Percentiles rank a stretch among this genome's conserved stretches.
Evolutionary conservation across 2,329 filamentous ascomycete genomes (phyloP).

Genomic region (Sordariomycetes sp.): DNA sequence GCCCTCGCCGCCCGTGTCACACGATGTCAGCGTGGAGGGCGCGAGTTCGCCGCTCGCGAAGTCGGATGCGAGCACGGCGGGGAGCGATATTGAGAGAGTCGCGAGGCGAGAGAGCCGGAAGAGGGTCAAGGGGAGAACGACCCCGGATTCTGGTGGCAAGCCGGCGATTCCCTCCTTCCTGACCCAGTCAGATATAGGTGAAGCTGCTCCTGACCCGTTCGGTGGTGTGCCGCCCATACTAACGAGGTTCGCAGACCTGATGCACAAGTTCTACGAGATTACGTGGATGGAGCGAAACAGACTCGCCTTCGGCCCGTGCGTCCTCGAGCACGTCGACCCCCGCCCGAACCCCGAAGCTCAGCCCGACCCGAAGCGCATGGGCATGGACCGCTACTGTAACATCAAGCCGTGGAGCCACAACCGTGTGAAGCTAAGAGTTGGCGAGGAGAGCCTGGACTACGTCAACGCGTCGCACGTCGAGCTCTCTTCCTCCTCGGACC

Average conservation of each 20-base stretch:
- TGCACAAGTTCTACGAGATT: slow-evolving; percentile 40
- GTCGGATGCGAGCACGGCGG: neutral
- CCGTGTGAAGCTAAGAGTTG: slow-evolving; percentile 69
- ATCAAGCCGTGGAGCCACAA: slow-evolving; percentile 86
- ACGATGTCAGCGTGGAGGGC: neutral
- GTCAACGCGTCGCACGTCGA: slow-evolving; percentile 71
- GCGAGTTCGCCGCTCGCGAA: neutral
- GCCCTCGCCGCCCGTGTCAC: neutral
- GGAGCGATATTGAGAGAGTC: neutral
- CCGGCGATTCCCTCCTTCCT: slow-evolving; percentile 27
- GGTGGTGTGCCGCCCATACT: neutral
- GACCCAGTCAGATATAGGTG: slow-evolving; percentile 23
- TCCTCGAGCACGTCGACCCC: slow-evolving; percentile 5
- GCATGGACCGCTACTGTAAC: slow-evolving; percentile 75
- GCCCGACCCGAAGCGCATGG: slow-evolving; percentile 1
- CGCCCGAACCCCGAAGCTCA: neutral
- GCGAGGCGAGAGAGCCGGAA: neutral
- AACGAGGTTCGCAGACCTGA: slow-evolving; percentile 27
- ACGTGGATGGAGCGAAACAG: slow-evolving; percentile 42
- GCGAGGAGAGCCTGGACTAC: slow-evolving; percentile 62
- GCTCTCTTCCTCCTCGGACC: slow-evolving; percentile 33
- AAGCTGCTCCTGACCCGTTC: slow-evolving; percentile 5
- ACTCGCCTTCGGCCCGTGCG: slow-evolving; percentile 16
- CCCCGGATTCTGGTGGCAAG: slow-evolving; percentile 4
- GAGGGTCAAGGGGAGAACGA: neutral